Evolutionary conservation across 2,329 filamentous ascomycete species (phyloP), one percentile per base, ranked within the genome.

Genomic region (Paramyrothecium sp.): DNA sequence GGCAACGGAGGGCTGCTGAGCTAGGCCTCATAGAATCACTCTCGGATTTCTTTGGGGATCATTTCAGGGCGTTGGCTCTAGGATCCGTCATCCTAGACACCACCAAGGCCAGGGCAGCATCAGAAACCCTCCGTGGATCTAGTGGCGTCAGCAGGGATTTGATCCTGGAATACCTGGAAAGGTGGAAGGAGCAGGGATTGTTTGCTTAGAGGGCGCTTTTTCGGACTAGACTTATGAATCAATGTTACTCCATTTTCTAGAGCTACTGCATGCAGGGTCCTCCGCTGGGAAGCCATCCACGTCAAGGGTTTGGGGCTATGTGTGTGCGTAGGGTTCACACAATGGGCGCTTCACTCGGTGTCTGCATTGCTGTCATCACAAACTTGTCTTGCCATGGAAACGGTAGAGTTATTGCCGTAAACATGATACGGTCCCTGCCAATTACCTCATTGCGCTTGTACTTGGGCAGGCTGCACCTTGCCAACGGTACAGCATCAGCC

Each of bases 1-100:
- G 64, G 64, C 48, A 63, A n/a, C 53, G 58, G 20, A 52, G 54
- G n/a, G 61, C 54, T 19, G 19, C 47, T 1, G 47, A 47, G 5
- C 21, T 46, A 0, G 63, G 58, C 5, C 53, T 54, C 17, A 38
- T 61, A 16, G 51, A 55, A 12, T 62, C 61, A 3, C 51, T 66
- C 22, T 57, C 58, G n/a, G 51, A 33, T 12, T 66, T 66, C 53
- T 66, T 61, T 38, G 56, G 34, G 50, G 55, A 63, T 11, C 59
- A 66, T 52, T 66, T 64, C 48, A 38, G 55, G 19, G 55, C 56
- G 7, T 33, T 66, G 19, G 61, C 60, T 16, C 47, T 53, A 11
- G 64, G 64, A 11, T 23, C 54, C 4, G 60, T 66, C 12, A 56
- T 49, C 11, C 54, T 66, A 4, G 64, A 63, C n/a, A 65, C 62